Percentiles rank a stretch among this genome's conserved stretches.
Evolutionary conservation across 768 basidiomycete species (phyloP).

Genomic region (Suillus weaverae): DNA sequence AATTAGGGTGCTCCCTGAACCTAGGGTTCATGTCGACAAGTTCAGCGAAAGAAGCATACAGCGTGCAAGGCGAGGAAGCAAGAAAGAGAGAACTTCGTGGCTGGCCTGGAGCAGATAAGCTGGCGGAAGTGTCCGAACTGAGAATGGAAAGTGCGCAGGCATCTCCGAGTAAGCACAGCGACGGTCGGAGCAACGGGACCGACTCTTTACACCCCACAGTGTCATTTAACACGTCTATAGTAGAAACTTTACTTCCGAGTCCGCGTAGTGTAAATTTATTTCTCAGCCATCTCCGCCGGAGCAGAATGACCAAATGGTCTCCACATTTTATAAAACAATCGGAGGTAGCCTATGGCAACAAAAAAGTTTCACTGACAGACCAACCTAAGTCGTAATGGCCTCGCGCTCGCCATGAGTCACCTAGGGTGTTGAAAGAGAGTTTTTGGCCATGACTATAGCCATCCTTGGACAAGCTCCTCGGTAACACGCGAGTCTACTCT

Average conservation of each 20-base stretch:
- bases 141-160: slow-evolving; percentile 12
- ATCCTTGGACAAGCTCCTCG: slow-evolving; percentile 25
- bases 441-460: slow-evolving; percentile 31
- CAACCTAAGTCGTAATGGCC: slow-evolving; percentile 6
- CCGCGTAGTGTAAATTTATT: slow-evolving; percentile 14
- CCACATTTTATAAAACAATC: slow-evolving; percentile 1
- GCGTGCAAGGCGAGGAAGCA: slow-evolving; percentile 7
- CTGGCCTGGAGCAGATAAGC: neutral
- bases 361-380: neutral
- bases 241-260: slow-evolving; percentile 5
- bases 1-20: slow-evolving; percentile 35
- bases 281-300: slow-evolving; percentile 32
- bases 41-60: slow-evolving; percentile 11
- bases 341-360: slow-evolving; percentile 1
- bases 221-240: neutral
- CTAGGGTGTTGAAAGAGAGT: slow-evolving; percentile 4
- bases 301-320: neutral
- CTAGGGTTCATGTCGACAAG: slow-evolving; percentile 7
- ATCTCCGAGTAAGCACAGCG: slow-evolving; percentile 2
- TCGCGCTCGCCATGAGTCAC: slow-evolving; percentile 6
- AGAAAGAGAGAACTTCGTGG: slow-evolving; percentile 3
- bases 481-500: slow-evolving; percentile 28
- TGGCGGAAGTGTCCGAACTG: slow-evolving; percentile 27
- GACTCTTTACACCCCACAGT: neutral
- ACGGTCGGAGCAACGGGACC: slow-evolving; percentile 7